Percentiles rank a stretch among this genome's conserved stretches.
Conservation (phyloP, 2,329 filamentous ascomycete species). For the Trichophyton verrucosum region DNA sequence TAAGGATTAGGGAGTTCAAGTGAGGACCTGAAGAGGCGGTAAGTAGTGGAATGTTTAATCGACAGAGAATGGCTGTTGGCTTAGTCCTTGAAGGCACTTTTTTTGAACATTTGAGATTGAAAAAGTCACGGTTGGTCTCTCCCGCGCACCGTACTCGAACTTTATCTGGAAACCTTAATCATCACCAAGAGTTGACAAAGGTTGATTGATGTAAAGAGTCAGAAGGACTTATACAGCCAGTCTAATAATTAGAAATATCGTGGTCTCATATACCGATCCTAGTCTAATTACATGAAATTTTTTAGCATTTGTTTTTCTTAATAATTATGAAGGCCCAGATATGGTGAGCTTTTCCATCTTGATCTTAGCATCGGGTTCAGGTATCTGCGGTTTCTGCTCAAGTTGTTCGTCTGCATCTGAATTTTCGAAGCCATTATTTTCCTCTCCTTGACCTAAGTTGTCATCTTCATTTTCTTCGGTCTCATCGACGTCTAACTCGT, state of each 20-base stretch:
- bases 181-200: neutral
- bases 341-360: slow-evolving; percentile 4
- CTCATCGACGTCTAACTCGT: slow-evolving; percentile 21
- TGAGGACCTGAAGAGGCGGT: neutral
- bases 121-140: neutral
- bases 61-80: neutral
- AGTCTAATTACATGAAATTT: neutral
- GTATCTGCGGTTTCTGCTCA: neutral
- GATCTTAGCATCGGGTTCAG: neutral
- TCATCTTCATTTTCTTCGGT: slow-evolving; percentile 9
- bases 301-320: too few relatives aligned
- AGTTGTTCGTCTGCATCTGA: neutral
- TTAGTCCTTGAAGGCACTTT: neutral
- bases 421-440: neutral
- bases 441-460: neutral
- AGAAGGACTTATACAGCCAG: neutral
- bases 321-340: neutral
- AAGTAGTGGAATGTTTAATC: neutral
- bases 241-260: neutral
- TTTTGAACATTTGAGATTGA: neutral
- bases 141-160: neutral
- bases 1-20: neutral
- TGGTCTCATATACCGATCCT: neutral
- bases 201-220: neutral
- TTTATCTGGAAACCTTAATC: neutral